Base-by-base conservation (phyloP, 1,139 yeast species). In the Candida neerlandica region DNA sequence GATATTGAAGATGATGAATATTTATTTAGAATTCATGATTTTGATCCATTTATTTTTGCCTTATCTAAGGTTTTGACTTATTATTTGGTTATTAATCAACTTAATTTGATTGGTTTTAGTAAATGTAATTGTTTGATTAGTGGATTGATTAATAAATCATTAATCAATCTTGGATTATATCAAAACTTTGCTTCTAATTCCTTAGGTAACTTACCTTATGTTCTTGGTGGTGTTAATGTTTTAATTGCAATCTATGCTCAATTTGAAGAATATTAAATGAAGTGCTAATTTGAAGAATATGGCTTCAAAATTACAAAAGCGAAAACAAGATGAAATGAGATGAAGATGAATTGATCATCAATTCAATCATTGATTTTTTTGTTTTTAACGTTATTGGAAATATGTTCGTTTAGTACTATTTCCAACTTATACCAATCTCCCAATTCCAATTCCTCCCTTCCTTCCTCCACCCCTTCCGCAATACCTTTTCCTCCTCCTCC, bases 21-120 rank as follows among this genome's bases (percentile, higher is more conserved):
- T 33, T 56, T 71, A 37, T 61, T 68, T 38, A 69, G 77, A 59
- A 66, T 70, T 50, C 73, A 73, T 66, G 66, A 64, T 49, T 75
- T 67, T 62, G 89, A 84, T 64, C 87, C 88, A 34, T 75, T 83
- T 56, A 71, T 79, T 51, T 84, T 81, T 66, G 81, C 82, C 51
- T 65, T 83, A 56, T 53, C 74, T 51, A 81, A 82, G 62, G 65
- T 78, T 39, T 61, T 82, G 54, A 59, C 79, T 41, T 75, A 71
- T 58, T 80, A 76, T 68, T 23, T 23, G 27, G 67, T 74, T 51
- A 56, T 80, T 53, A 58, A 63, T 46, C 68, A 66, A 54, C 63
- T 70, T 47, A 61, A 63, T 30, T 65, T 75, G 53, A 63, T 71
- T 45, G 60, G 63, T 47, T 62, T 64, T 54, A 59, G 58, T 55